These are phyloP conservation scores for Camellia lanceoleosa DNA, from an alignment of 148 eudicot species.

Conservation along the genomic window DNA sequence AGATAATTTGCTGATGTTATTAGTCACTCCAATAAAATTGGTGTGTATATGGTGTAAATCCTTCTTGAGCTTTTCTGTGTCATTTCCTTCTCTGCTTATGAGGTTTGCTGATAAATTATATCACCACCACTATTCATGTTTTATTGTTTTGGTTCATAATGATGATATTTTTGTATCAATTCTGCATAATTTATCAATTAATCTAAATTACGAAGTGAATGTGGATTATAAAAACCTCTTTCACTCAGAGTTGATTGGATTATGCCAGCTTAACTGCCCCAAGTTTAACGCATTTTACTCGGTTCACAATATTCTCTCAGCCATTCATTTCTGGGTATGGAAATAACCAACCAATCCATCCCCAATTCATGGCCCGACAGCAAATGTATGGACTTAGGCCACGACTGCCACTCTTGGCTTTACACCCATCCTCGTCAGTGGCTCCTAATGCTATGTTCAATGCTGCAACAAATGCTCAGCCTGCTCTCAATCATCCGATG, in stretches of 20 bases:
- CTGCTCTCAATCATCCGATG: slow-evolving; percentile 53
- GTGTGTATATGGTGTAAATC: not conserved
- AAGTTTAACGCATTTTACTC: not conserved
- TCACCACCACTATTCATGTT: too few relatives aligned
- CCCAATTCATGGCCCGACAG: not conserved
- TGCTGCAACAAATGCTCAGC: slow-evolving; percentile 49
- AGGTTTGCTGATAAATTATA: not conserved
- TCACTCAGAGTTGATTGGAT: not conserved
- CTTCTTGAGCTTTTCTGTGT: not conserved
- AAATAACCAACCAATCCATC: not conserved
- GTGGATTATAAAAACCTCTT: not conserved
- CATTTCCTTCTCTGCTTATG: not conserved
- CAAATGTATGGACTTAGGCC: slow-evolving; percentile 76
- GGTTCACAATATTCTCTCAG: not conserved
- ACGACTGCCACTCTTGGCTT: slow-evolving; percentile 68
- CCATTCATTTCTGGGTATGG: not conserved
- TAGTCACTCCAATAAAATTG: not conserved
- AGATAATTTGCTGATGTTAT: not conserved
- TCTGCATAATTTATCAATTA: not conserved
- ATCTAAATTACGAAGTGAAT: too few relatives aligned
- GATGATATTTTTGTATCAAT: not conserved
- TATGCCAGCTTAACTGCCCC: not conserved
- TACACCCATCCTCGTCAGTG: slow-evolving; percentile 62
- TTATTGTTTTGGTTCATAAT: too few relatives aligned
- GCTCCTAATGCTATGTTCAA: slow-evolving; percentile 48